Percentiles rank a stretch among this genome's conserved stretches.
These are phyloP conservation scores for Pythium brassicae DNA, from an alignment of 352 stramenopile species.

Conservation along the genomic window DNA sequence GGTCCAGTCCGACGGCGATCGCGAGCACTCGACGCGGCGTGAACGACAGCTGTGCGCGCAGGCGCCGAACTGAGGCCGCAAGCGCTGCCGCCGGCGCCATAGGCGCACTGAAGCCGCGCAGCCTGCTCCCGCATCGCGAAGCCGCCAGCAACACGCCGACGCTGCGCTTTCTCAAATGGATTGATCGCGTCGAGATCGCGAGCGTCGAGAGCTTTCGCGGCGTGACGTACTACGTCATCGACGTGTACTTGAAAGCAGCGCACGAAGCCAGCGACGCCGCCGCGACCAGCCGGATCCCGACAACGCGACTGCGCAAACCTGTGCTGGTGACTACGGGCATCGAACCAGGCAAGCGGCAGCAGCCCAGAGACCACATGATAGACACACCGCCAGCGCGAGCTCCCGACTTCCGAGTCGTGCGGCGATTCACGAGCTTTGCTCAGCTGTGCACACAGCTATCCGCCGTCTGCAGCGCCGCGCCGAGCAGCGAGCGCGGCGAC, in stretches of 20 bases:
- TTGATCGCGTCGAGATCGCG: slow-evolving; percentile 42
- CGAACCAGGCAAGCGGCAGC: slow-evolving; percentile 1
- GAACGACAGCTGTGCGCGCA: too few species aligned
- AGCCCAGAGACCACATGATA: neutral
- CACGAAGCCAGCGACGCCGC: slow-evolving; percentile 12
- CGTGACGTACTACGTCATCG: slow-evolving; percentile 41
- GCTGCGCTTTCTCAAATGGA: slow-evolving; percentile 31
- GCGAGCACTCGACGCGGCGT: too few species aligned
- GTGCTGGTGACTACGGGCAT: slow-evolving; percentile 2
- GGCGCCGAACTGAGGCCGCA: neutral
- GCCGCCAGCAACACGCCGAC: slow-evolving; percentile 26
- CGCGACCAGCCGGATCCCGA: slow-evolving; percentile 22
- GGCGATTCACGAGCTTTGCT: slow-evolving; percentile 28
- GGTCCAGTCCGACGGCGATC: too few species aligned
- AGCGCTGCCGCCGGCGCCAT: neutral
- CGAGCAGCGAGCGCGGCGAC: too few species aligned
- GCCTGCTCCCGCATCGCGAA: slow-evolving; percentile 29
- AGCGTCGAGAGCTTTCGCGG: slow-evolving; percentile 31
- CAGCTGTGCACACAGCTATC: slow-evolving; percentile 19
- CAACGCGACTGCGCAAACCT: slow-evolving; percentile 9
- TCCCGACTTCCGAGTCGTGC: slow-evolving; percentile 24
- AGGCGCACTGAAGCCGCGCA: slow-evolving; percentile 27
- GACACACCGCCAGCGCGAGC: neutral
- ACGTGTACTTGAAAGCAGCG: slow-evolving; percentile 34
- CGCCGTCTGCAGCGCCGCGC: slow-evolving; percentile 12